phyloP scores from a whole-genome alignment of 768 basidiomycete genomes.

The Suillus occidentalis region DNA sequence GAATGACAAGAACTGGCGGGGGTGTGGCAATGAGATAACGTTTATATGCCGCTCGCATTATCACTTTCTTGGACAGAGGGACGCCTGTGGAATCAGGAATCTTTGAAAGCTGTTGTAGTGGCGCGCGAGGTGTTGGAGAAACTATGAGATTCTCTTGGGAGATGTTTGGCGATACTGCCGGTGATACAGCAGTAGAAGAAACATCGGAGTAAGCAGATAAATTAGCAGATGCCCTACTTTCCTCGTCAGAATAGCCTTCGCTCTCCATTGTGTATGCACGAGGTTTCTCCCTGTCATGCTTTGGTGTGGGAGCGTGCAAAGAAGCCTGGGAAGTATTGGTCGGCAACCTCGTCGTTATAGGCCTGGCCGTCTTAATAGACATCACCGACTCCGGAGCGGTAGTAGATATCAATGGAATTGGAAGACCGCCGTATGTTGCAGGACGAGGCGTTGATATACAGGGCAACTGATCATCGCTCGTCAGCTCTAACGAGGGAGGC shows the following conservation, averaged over 20 bases:
- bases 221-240: slow-evolving; percentile 29
- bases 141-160: slow-evolving; percentile 29
- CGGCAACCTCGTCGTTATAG: slow-evolving; percentile 12
- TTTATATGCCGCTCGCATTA: slow-evolving; percentile 87
- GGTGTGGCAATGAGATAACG: slow-evolving; percentile 87
- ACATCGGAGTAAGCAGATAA: slow-evolving; percentile 34
- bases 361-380: slow-evolving; percentile 21
- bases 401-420: slow-evolving; percentile 57
- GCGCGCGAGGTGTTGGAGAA: slow-evolving; percentile 22
- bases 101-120: slow-evolving; percentile 19
- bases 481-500: slow-evolving; percentile 32
- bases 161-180: slow-evolving; percentile 29
- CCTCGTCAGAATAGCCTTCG: slow-evolving; percentile 33
- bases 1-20: slow-evolving; percentile 88
- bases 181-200: slow-evolving; percentile 32
- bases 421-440: slow-evolving; percentile 39
- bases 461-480: slow-evolving; percentile 21
- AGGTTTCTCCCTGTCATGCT: slow-evolving; percentile 21
- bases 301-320: slow-evolving; percentile 30
- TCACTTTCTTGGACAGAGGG: slow-evolving; percentile 54
- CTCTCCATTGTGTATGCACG: slow-evolving; percentile 29
- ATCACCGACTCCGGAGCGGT: slow-evolving; percentile 44
- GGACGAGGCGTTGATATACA: slow-evolving; percentile 17
- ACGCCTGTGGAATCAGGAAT: slow-evolving; percentile 35
- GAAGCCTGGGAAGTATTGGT: slow-evolving; percentile 24